These are phyloP conservation scores for Phytophthora palmivora DNA, from an alignment of 352 stramenopile genomes.

Conservation along the genomic window DNA sequence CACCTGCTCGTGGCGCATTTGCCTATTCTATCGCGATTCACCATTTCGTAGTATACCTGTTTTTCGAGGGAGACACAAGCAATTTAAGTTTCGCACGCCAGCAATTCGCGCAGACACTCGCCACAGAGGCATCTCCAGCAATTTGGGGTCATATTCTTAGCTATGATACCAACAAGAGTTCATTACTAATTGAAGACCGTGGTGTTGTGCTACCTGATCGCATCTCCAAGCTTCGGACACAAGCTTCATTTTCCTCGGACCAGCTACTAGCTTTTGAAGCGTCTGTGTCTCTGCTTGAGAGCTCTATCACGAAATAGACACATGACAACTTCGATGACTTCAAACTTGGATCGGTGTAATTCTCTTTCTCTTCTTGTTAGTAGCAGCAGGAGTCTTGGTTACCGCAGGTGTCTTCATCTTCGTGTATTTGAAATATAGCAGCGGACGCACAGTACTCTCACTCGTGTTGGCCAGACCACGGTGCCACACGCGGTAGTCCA, in stretches of 20 bases:
- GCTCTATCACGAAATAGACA: conserved; percentile 21
- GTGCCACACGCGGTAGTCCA: conserved; percentile 87
- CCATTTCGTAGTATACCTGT: conserved; percentile 65
- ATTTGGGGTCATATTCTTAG: conserved; percentile 67
- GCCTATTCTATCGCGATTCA: conserved; percentile 70
- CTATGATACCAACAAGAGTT: conserved; percentile 41
- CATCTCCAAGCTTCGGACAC: conserved; percentile 30
- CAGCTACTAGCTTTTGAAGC: conserved; percentile 41
- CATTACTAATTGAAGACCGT: conserved; percentile 7
- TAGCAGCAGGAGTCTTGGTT: not conserved
- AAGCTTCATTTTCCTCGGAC: conserved; percentile 38
- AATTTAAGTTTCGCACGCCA: conserved; percentile 59
- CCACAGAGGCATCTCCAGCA: conserved; percentile 28
- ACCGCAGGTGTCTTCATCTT: conserved; percentile 6
- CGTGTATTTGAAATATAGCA: conserved; percentile 81
- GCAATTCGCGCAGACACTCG: conserved; percentile 53
- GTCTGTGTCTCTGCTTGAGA: conserved; percentile 28
- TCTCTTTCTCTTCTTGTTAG: conserved; percentile 45
- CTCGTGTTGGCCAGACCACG: conserved; percentile 64
- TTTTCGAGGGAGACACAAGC: conserved; percentile 29
- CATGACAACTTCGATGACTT: conserved; percentile 6
- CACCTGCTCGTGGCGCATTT: conserved; percentile 48
- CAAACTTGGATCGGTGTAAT: conserved; percentile 41
- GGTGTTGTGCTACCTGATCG: conserved; percentile 14
- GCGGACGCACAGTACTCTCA: conserved; percentile 47